A percentile compares a stretch with the other conserved stretches of the same genome.
Evolutionary conservation across 1,284 basidiomycete genomes (phyloP).

Genomic region (Trametes versicolor): DNA sequence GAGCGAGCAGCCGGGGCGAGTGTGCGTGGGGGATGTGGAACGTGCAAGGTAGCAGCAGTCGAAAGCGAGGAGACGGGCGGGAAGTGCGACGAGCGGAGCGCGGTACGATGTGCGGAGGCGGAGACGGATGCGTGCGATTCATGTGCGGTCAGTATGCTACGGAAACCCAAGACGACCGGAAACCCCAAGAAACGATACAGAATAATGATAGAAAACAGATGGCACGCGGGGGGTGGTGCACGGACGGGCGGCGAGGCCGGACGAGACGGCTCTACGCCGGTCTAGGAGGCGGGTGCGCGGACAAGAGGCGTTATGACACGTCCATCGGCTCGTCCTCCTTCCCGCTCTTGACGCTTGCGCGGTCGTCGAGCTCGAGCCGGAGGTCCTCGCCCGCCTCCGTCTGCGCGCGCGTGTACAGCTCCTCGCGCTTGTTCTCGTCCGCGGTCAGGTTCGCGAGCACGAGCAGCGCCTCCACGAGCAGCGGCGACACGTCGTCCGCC

Average conservation of each 20-base stretch:
- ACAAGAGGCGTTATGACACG: conserved; percentile 14
- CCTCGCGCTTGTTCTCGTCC: conserved; percentile 58
- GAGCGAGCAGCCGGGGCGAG: too few species aligned
- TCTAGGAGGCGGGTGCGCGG: neutral
- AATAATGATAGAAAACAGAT: neutral
- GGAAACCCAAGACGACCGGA: neutral
- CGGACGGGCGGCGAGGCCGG: neutral
- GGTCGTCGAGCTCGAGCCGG: conserved; percentile 34
- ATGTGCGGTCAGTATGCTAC: conserved; percentile 3
- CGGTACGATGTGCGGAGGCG: neutral
- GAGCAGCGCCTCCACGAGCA: conserved; percentile 63
- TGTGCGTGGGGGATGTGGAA: too few species aligned
- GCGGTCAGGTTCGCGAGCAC: conserved; percentile 65
- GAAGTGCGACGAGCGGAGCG: neutral
- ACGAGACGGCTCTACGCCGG: neutral
- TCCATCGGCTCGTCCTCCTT: conserved; percentile 27
- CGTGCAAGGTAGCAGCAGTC: neutral
- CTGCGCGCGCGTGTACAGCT: conserved; percentile 58
- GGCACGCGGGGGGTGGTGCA: neutral
- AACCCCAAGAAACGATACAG: conserved; percentile 1
- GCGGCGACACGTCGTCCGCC: conserved; percentile 31
- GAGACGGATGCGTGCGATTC: neutral
- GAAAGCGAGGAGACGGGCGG: neutral
- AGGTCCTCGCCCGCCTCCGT: conserved; percentile 54
- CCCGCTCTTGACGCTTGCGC: neutral